phyloP scores from a whole-genome alignment of 805 yeast species.

The Kazachstania africana region DNA sequence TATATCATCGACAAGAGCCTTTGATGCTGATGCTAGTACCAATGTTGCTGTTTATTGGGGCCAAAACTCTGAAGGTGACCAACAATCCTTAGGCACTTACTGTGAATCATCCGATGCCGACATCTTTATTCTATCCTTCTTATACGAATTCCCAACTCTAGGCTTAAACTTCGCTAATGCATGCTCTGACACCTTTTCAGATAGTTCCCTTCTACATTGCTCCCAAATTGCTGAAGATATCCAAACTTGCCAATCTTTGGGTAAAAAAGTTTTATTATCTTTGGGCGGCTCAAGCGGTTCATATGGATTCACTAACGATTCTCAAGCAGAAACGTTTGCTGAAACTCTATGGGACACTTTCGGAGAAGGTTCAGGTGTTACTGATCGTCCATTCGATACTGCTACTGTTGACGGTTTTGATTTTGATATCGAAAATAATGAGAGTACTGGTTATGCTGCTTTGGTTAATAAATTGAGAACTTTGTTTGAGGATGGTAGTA shows the following conservation, averaged over 20 bases:
- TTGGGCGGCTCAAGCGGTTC: slow-evolving; percentile 65
- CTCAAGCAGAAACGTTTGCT: slow-evolving; percentile 56
- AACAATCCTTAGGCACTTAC: slow-evolving; percentile 36
- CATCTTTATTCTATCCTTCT: slow-evolving; percentile 59
- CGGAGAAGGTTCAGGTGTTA: slow-evolving; percentile 43
- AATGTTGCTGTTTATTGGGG: slow-evolving; percentile 87
- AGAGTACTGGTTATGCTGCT: slow-evolving; percentile 54
- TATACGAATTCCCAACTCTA: slow-evolving; percentile 45
- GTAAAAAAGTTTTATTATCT: slow-evolving; percentile 68
- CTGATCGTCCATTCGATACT: slow-evolving; percentile 59
- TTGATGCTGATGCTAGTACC: slow-evolving; percentile 30
- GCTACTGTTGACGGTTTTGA: slow-evolving; percentile 85
- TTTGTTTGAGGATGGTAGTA: slow-evolving; percentile 40
- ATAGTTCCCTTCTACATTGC: slow-evolving; percentile 31
- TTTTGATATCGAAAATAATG: slow-evolving; percentile 69
- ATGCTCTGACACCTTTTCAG: slow-evolving; percentile 29
- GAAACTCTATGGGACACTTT: slow-evolving; percentile 50
- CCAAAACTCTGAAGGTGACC: slow-evolving; percentile 61
- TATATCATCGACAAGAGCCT: slow-evolving; percentile 18
- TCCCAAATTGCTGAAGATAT: slow-evolving; percentile 56
- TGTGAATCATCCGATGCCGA: slow-evolving; percentile 64
- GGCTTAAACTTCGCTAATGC: slow-evolving; percentile 49
- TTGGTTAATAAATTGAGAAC: slow-evolving; percentile 43
- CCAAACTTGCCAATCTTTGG: slow-evolving; percentile 60
- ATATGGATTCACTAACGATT: slow-evolving; percentile 76